Evolutionary conservation across 2,329 filamentous ascomycete species (phyloP), one percentile per base, ranked within the genome.

Genomic region (Colletotrichum coccodes): DNA sequence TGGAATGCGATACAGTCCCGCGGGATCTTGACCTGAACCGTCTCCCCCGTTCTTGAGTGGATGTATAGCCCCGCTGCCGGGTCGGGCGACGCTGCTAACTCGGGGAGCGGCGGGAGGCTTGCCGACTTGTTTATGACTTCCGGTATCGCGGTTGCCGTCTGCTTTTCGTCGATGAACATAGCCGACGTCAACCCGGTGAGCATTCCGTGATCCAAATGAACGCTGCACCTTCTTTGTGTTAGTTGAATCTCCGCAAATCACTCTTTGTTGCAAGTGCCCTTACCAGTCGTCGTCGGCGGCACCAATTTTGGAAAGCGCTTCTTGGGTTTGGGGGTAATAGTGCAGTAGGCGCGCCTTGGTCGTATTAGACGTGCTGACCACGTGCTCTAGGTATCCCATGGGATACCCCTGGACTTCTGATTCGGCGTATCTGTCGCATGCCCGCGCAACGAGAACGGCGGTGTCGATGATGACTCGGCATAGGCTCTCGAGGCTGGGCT

Each of bases 1-100:
- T 99, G 95, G 78, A 99, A 99, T 0, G 94, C 96, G 57, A 99
- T 91, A 79, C 94, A 96, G 77, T 97, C 94, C 47, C 91, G 87
- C 1, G 95, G 96, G 72, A 99, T 98, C 76, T 91, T 90, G 73
- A 98, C 94, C 80, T 98, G 96, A n/a, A 95, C 92, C 1, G 93
- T 91, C 68, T 91, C 85, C 2, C 94, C 94, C 0, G 90, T 89
- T 50, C 96, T 91, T 34, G 94, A 95, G 78, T 92, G 92, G 81
- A 98, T 97, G 83, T 98, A 98, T n/a, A 99, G 84, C 0, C 96
- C 96, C 0, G 95, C 93, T 14, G 88, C 87, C 4, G 94, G 90
- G 76, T 98, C 95, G 0, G 96, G 95, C 3, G 94, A 94, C 0
- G 85, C 77, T 1, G 89, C 78, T 0, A 98, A 87, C 80, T 98